Base-by-base conservation (phyloP, 192 early-diverging fungal genomes). In the Funneliformis mosseae region DNA sequence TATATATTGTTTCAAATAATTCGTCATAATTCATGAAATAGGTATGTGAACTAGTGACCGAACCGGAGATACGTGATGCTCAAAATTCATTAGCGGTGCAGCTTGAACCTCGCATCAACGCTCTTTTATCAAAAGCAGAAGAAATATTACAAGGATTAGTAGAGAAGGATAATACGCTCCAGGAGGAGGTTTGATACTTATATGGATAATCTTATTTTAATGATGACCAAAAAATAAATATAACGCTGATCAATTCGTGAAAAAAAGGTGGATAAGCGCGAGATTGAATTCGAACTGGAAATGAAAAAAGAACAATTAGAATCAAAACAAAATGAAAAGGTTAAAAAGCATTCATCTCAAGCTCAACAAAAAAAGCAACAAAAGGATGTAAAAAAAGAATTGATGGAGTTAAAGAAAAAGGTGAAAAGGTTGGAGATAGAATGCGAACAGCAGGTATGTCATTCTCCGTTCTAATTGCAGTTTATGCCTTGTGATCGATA, bases 21-120 rank as follows among this genome's bases (percentile, higher is more conserved):
- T 25, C 12, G 9, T 12, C 14, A 3, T 33, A 28, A 28, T 18
- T 8, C 5, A 41, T 42, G 23, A 73, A 73, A 75, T 33, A 75
- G 74, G 14, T 60, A n/a, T 75, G 60, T 55, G 74, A 75, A n/a
- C 21, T 75, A 18, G 74, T 75, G 12, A 75, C 74, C 12, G 74
- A 75, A 8, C n/a, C 46, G 16, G 74, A 75, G 33, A 75, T 75
- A 59, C 16, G 50, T 60, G 74, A 75, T 38, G 28, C 74, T 60
- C 74, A 75, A 27, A 38, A 21, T 10, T 50, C 74, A 27, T 60
- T 75, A 18, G 74, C 74, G 5, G 48, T 39, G n/a, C 48, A 75
- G 33, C 5, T 75, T 41, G 74, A 50, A 8, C 50, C 74, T 10
- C 48, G 55, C 6, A 48, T 75, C 8, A 60, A 12, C 2, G 18